Conservation (phyloP, 192 early-diverging fungal species). For the Rhizoclosmatium sp. region DNA sequence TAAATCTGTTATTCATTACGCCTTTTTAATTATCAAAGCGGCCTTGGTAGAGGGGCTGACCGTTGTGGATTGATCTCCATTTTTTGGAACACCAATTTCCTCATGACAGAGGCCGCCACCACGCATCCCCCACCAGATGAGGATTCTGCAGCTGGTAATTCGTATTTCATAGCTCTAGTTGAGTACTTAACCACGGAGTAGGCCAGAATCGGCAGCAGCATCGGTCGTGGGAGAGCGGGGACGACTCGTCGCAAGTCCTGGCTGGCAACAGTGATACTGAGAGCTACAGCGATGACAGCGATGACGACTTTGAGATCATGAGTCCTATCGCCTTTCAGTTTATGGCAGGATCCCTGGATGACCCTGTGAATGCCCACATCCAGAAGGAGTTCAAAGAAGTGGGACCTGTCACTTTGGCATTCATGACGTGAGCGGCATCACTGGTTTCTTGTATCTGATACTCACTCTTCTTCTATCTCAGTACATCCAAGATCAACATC, state of each 20-base stretch:
- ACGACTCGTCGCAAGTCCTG: not conserved
- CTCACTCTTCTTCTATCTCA: not conserved
- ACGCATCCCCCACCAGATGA: too few species aligned
- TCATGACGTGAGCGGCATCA: conserved; percentile 22
- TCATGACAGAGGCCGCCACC: too few species aligned
- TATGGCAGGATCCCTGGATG: conserved; percentile 7
- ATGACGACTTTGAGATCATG: conserved; percentile 26
- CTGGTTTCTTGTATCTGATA: not conserved
- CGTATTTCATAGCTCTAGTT: too few species aligned
- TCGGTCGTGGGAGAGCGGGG: conserved; percentile 10
- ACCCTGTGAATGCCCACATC: not conserved
- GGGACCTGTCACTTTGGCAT: conserved; percentile 17
- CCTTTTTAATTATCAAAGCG: too few species aligned
- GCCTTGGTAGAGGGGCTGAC: too few species aligned
- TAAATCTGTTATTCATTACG: not conserved
- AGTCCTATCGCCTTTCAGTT: conserved; percentile 21
- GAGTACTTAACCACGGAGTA: too few species aligned
- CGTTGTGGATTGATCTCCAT: too few species aligned
- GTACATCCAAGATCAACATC: conserved; percentile 26
- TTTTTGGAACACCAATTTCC: too few species aligned
- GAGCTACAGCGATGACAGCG: not conserved
- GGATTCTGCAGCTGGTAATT: not conserved
- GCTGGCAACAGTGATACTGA: not conserved
- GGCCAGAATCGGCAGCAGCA: too few species aligned
- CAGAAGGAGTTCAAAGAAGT: not conserved